Evolutionary conservation across 345 rosid species (phyloP).

Genomic region (Isatis tinctoria): DNA sequence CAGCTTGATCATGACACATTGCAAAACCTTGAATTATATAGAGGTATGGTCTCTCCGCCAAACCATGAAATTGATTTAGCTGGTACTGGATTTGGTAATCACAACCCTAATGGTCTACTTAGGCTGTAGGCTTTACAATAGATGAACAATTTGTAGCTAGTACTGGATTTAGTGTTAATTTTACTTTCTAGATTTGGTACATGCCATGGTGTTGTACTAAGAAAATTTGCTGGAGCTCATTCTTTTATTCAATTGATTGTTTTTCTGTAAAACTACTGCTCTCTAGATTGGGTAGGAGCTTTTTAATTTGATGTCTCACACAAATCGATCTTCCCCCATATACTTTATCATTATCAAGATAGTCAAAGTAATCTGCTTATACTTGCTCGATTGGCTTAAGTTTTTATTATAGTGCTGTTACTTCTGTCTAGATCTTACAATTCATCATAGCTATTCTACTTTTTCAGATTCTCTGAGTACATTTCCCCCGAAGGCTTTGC

Average conservation of each 20-base stretch:
- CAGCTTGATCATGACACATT: conserved; percentile 76
- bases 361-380: background rate
- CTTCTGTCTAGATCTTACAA: conserved; percentile 3
- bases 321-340: background rate
- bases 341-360: background rate
- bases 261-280: background rate
- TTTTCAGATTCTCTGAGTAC: conserved; percentile 60
- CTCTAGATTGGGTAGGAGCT: background rate
- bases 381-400: background rate
- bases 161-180: background rate
- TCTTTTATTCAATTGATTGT: background rate
- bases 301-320: background rate
- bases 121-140: background rate
- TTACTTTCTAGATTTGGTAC: background rate
- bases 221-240: background rate
- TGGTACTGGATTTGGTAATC: conserved; percentile 1
- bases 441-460: conserved; percentile 10
- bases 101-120: background rate
- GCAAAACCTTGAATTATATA: conserved; percentile 77
- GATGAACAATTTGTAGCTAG: background rate
- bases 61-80: conserved; percentile 2
- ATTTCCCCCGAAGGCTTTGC: conserved; percentile 71
- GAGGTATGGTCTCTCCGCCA: conserved; percentile 49
- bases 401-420: background rate
- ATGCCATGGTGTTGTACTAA: background rate